Conservation (phyloP, 2,329 filamentous ascomycete species). For the Clonostachys byssicola region DNA sequence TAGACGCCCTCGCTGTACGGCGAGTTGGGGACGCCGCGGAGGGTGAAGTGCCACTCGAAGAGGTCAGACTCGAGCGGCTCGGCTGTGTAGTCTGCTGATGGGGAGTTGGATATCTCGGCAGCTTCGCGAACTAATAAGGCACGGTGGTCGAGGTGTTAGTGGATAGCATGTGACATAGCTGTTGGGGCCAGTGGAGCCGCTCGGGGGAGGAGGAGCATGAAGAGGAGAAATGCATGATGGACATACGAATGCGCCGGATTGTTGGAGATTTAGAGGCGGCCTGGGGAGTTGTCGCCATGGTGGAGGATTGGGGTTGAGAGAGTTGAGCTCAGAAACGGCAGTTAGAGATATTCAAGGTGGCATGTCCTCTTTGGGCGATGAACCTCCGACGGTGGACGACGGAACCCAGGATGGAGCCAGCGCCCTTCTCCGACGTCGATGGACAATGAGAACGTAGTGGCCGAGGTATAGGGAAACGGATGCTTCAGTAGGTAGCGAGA, state of each 20-base stretch:
- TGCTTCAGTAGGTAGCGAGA: no score
- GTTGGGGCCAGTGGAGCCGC: background rate
- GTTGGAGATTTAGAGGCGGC: slow-evolving; percentile 78
- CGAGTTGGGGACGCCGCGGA: slow-evolving; percentile 82
- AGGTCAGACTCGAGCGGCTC: slow-evolving; percentile 83
- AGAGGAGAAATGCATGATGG: background rate
- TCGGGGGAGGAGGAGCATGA: background rate
- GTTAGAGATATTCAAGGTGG: background rate
- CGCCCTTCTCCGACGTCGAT: background rate
- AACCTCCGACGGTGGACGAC: background rate
- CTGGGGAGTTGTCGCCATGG: slow-evolving; percentile 35
- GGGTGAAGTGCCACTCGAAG: slow-evolving; percentile 98
- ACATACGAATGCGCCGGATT: slow-evolving; percentile 76
- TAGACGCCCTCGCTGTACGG: slow-evolving; percentile 81
- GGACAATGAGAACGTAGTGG: no score
- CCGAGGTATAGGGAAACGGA: no score
- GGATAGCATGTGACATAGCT: background rate
- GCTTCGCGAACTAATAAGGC: slow-evolving; percentile 77
- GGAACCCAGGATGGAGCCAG: background rate
- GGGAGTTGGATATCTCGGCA: slow-evolving; percentile 73
- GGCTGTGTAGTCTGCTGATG: slow-evolving; percentile 82
- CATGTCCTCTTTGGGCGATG: background rate
- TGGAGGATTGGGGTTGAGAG: slow-evolving; percentile 1
- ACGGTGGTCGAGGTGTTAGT: background rate
- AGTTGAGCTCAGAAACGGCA: background rate